phyloP scores from a whole-genome alignment of 23 red algal genomes.

The Gracilaria gracilis region DNA sequence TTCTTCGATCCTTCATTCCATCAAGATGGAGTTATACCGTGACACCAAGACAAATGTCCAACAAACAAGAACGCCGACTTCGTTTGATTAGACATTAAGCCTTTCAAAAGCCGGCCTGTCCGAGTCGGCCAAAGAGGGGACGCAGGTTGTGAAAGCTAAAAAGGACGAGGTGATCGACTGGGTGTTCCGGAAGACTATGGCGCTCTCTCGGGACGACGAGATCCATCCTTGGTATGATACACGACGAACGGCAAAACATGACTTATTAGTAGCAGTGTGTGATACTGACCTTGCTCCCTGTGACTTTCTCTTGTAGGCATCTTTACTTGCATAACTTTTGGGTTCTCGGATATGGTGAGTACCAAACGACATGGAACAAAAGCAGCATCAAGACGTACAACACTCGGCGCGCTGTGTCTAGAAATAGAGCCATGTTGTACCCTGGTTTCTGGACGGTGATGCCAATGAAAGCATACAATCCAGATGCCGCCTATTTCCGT shows the following conservation, averaged over 20 bases:
- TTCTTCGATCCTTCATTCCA: conserved; percentile 49
- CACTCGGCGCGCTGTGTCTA: neutral
- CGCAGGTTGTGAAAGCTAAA: conserved; percentile 52
- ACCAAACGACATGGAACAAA: conserved; percentile 39
- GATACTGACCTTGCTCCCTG: neutral
- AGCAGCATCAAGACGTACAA: conserved; percentile 32
- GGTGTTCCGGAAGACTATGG: conserved; percentile 55
- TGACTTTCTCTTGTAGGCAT: conserved; percentile 12
- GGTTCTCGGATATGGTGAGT: conserved; percentile 52
- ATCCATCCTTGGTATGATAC: conserved; percentile 46
- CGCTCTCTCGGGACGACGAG: conserved; percentile 29
- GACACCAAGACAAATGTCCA: conserved; percentile 33
- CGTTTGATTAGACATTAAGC: conserved; percentile 28
- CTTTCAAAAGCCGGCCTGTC: conserved; percentile 24
- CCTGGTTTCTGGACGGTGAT: conserved; percentile 49
- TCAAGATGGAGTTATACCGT: conserved; percentile 10
- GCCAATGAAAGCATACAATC: conserved; percentile 54
- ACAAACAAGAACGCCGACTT: conserved; percentile 17
- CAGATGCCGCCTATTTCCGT: conserved; percentile 49
- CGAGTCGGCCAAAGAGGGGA: conserved; percentile 1
- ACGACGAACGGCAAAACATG: neutral
- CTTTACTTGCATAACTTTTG: conserved; percentile 64
- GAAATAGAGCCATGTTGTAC: conserved; percentile 60
- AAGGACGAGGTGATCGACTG: conserved; percentile 62
- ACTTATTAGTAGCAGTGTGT: neutral